Base-by-base conservation (phyloP, 2,329 filamentous ascomycete genomes). In the Chaetomium globosum region DNA sequence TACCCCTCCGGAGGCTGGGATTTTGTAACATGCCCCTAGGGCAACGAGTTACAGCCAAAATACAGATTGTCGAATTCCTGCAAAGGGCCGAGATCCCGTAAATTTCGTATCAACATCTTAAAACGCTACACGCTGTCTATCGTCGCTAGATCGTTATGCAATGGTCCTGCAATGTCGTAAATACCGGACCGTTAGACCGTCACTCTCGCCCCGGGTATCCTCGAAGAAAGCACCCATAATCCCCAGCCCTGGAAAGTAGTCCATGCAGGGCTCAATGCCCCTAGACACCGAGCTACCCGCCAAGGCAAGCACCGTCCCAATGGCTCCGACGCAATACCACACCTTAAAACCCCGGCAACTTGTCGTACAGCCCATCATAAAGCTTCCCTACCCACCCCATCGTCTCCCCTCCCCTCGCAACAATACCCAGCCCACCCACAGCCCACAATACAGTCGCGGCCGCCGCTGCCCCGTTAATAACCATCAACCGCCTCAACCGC, bases 311-410 rank as follows among this genome's bases (percentile, higher is more conserved):
- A 48, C 46, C 8, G 3, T 5, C 7, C 7, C 46, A 23, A 12
- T 48, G n/a, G 10, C n/a, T 10, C 46, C 8, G 16, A n/a, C 13
- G 5, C 46, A 23, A 55, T 7, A 33, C 30, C 9, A 13, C 52
- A 28, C 26, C 31, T 8, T 52, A 71, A 58, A 73, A 68, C 33
- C 68, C 64, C 19, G 72, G 71, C 62, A 75, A 63, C 64, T 64
- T 72, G n/a, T 69, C 71, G 67, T 77, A 93, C 69, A 97, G 80
- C 58, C 87, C 84, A 79, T 97, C 90, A 77, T 94, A 97, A 58
- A 90, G 83, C 70, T 83, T 89, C 2, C 87, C 92, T 62, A 96
- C 82, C 92, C 93, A 97, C 0, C 92, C 92, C 4, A 84, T 80
- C 1, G 86, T 87, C 67, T 81, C 76, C 0, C 92, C 93, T 1